Evolutionary conservation across 2,329 filamentous ascomycete species (phyloP).

Genomic region (Xylariomycetidae sp.): DNA sequence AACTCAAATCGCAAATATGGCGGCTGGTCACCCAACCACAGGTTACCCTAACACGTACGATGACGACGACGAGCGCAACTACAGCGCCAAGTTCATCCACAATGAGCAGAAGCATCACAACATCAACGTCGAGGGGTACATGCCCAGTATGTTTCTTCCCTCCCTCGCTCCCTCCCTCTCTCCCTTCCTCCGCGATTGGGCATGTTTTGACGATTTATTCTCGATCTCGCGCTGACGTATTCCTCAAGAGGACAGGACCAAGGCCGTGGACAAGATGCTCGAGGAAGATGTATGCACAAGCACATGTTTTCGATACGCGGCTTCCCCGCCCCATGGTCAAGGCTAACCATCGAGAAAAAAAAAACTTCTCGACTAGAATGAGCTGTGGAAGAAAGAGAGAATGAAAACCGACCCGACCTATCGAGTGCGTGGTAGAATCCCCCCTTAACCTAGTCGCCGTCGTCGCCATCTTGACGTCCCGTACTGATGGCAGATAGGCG

Average conservation of each 20-base stretch:
- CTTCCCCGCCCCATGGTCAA: no score
- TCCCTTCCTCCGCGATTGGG: neutral
- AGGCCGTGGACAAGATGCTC: conserved; percentile 19
- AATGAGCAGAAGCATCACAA: conserved; percentile 17
- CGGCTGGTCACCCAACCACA: conserved; percentile 7
- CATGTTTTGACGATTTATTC: neutral
- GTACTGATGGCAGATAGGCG: no score
- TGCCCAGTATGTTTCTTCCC: conserved; percentile 14
- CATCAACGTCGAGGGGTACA: conserved; percentile 19
- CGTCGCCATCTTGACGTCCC: no score
- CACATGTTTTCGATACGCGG: no score
- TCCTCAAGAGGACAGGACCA: conserved; percentile 20
- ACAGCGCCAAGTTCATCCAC: conserved; percentile 11
- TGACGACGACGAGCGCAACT: conserved; percentile 18
- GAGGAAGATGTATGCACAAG: conserved; percentile 20
- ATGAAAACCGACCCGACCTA: no score
- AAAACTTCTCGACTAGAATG: no score
- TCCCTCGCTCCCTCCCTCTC: neutral
- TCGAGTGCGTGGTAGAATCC: no score
- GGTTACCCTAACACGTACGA: conserved; percentile 13
- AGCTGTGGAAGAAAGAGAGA: no score
- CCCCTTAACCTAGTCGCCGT: no score
- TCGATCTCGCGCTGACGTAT: no score
- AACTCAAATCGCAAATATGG: neutral
- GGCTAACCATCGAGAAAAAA: no score